Evolutionary conservation across 108 stramenopile genomes (phyloP).

Genomic region (Pseudonitzschia pungens): DNA sequence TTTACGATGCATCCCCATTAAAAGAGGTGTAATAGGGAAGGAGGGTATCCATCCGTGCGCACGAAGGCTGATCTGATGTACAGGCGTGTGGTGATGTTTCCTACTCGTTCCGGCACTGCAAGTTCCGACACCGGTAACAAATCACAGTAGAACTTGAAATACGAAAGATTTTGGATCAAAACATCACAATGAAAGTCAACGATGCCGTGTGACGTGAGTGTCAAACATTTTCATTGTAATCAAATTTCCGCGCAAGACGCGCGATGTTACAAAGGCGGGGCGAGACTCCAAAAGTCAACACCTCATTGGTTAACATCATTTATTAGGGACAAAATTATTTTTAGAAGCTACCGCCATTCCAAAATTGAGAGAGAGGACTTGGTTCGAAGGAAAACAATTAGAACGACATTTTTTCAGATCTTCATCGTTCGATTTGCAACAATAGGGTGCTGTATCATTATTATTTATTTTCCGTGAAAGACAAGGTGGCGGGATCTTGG

Average conservation of each 20-base stretch:
- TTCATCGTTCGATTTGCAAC: too few species aligned
- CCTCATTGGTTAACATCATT: background rate
- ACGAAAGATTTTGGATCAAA: constrained; percentile 10
- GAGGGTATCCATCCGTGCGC: background rate
- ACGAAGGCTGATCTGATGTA: background rate
- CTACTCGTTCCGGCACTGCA: background rate
- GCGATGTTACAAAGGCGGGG: background rate
- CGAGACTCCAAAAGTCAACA: background rate
- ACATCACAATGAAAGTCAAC: background rate
- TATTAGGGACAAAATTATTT: background rate
- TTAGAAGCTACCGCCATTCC: background rate
- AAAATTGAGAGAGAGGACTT: too few species aligned
- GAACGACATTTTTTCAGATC: too few species aligned
- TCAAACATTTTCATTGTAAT: background rate
- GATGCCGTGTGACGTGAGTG: constrained; percentile 1
- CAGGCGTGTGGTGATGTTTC: background rate
- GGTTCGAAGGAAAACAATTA: too few species aligned
- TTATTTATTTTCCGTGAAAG: too few species aligned
- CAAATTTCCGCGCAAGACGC: background rate
- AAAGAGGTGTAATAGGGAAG: background rate
- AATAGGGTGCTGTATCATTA: too few species aligned
- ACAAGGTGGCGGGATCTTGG: too few species aligned
- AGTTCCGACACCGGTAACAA: too few species aligned
- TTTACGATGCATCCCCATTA: background rate
- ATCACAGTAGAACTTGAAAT: background rate